Percentiles rank a stretch among this genome's conserved stretches.
These are phyloP conservation scores for Spathaspora passalidarum DNA, from an alignment of 805 yeast genomes.

Conservation along the genomic window DNA sequence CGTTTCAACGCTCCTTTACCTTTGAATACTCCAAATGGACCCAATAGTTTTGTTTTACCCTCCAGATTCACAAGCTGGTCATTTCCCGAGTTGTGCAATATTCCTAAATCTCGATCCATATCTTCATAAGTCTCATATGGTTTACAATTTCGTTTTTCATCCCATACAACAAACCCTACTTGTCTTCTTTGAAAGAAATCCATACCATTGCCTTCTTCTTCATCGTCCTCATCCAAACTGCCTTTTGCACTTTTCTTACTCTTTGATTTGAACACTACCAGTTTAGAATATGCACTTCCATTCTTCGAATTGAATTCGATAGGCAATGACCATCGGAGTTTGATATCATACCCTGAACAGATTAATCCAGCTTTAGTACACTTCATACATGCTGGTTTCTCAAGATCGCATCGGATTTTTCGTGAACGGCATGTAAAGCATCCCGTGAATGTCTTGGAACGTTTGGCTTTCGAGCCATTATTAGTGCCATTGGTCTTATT, in stretches of 20 bases:
- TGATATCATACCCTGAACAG: constrained; percentile 83
- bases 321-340: constrained; percentile 73
- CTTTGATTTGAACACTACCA: constrained; percentile 25
- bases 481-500: background rate
- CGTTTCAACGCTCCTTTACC: constrained; percentile 2
- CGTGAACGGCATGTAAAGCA: constrained; percentile 85
- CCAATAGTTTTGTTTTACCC: constrained; percentile 52
- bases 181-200: constrained; percentile 67
- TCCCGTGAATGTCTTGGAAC: constrained; percentile 74
- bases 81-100: constrained; percentile 46
- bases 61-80: constrained; percentile 31
- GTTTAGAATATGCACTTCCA: constrained; percentile 26
- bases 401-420: constrained; percentile 76
- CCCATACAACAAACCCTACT: constrained; percentile 72
- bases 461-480: constrained; percentile 10
- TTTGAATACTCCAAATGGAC: constrained; percentile 82
- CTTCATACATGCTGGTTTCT: constrained; percentile 65
- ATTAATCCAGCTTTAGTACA: constrained; percentile 64
- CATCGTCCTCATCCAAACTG: constrained; percentile 2
- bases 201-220: constrained; percentile 5
- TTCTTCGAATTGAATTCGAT: constrained; percentile 24
- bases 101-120: constrained; percentile 67
- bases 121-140: constrained; percentile 75
- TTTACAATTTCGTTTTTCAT: constrained; percentile 41
- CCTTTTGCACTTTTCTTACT: constrained; percentile 10